Conservation (phyloP, 2,329 filamentous ascomycete genomes). For the Hortaea sp. region DNA sequence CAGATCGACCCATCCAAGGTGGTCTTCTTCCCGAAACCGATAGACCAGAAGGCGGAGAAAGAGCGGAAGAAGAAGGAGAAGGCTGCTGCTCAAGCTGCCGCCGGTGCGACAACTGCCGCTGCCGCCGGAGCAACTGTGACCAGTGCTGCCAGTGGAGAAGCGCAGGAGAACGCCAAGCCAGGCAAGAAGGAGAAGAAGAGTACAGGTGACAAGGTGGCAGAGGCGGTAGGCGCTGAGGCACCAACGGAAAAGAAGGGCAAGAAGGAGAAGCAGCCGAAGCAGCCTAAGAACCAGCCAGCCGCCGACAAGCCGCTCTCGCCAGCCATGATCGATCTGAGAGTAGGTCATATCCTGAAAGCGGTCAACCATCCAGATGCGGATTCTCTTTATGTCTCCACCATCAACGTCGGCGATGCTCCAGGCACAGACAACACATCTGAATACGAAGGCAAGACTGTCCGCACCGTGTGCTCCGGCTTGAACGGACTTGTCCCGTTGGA, state of each 20-base stretch:
- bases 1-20: conserved; percentile 69
- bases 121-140: conserved; percentile 33
- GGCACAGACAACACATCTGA: conserved; percentile 83
- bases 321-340: conserved; percentile 81
- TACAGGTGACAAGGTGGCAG: conserved; percentile 40
- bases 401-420: conserved; percentile 81
- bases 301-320: conserved; percentile 71
- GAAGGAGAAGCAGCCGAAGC: conserved; percentile 78
- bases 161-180: conserved; percentile 38
- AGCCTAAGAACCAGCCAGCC: conserved; percentile 47
- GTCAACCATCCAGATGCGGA: conserved; percentile 94
- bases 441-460: conserved; percentile 81
- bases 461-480: conserved; percentile 93
- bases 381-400: conserved; percentile 88
- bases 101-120: conserved; percentile 39
- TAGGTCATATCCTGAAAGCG: conserved; percentile 94
- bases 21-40: conserved; percentile 75
- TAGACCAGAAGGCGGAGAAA: conserved; percentile 91
- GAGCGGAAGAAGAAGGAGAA: conserved; percentile 96
- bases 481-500: conserved; percentile 86
- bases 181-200: conserved; percentile 26
- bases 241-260: conserved; percentile 48
- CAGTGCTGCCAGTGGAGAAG: conserved; percentile 29
- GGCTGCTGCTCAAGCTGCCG: conserved; percentile 48
- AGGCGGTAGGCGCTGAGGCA: conserved; percentile 35